These are phyloP conservation scores for Striga asiatica DNA, from an alignment of 257 asterid genomes.

Conservation along the genomic window DNA sequence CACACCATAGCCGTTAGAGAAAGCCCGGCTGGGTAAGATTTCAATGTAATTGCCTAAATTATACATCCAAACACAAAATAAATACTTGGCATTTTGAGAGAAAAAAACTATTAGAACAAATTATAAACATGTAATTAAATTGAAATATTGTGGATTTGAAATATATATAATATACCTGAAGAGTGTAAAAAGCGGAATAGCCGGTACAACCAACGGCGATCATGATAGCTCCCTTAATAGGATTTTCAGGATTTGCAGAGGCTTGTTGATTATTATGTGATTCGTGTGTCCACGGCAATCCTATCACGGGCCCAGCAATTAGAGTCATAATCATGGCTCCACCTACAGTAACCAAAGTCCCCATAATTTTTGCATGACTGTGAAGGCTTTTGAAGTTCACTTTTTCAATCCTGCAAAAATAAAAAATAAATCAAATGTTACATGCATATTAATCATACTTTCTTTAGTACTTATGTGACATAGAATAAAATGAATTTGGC, in stretches of 20 bases:
- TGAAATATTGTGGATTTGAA: no score
- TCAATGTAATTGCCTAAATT: constrained; percentile 40
- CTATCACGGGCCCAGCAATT: background rate
- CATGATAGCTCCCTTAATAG: no score
- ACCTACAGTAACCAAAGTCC: constrained; percentile 47
- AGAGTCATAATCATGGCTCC: background rate
- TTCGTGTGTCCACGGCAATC: background rate
- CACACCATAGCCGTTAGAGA: constrained; percentile 51
- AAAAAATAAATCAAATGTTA: background rate
- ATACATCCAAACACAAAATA: no score
- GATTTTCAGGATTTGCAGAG: background rate
- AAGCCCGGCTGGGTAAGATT: constrained; percentile 47
- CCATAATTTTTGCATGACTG: constrained; percentile 49
- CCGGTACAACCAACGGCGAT: no score
- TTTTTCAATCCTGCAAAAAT: constrained; percentile 37
- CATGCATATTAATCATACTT: no score
- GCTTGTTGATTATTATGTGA: background rate
- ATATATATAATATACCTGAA: no score
- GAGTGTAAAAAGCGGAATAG: no score
- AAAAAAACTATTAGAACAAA: no score
- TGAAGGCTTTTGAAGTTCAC: constrained; percentile 32
- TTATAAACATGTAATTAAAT: no score
- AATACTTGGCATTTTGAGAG: no score
- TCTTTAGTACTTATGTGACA: no score
- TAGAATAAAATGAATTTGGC: no score